These are phyloP conservation scores for Fraxinus angustifolia DNA, from an alignment of 305 asterid genomes.

Conservation along the genomic window DNA sequence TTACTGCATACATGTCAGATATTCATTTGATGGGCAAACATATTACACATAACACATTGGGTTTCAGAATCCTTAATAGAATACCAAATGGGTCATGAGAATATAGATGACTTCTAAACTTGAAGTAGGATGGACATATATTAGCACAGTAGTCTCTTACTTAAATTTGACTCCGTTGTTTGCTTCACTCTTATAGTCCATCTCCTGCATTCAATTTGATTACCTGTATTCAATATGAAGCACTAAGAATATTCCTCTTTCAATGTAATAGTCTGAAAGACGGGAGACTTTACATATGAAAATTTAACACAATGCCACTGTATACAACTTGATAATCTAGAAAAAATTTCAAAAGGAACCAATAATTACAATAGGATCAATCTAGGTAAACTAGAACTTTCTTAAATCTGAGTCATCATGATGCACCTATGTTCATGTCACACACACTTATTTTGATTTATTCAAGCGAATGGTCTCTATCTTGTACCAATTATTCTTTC, in stretches of 20 bases:
- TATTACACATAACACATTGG: conserved; percentile 4
- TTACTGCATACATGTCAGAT: conserved; percentile 8
- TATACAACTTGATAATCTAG: neutral
- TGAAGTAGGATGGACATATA: conserved; percentile 6
- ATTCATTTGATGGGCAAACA: conserved; percentile 1
- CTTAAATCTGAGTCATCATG: neutral
- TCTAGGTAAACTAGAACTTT: conserved; percentile 6
- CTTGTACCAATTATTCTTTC: neutral
- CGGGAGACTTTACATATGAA: conserved; percentile 19
- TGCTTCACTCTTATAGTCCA: conserved; percentile 88
- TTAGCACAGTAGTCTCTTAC: conserved; percentile 37
- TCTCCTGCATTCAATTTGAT: conserved; percentile 99
- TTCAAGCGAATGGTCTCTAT: neutral
- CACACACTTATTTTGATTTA: neutral
- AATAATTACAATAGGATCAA: conserved; percentile 1
- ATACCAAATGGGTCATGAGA: neutral
- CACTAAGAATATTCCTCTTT: conserved; percentile 78
- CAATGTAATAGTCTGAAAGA: conserved; percentile 25
- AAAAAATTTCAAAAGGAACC: neutral
- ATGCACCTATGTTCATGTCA: neutral
- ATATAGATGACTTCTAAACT: conserved; percentile 15
- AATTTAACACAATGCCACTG: neutral
- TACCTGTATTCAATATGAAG: conserved; percentile 97
- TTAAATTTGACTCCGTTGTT: conserved; percentile 79
- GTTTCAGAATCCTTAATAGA: neutral